phyloP scores from a whole-genome alignment of 2,329 filamentous ascomycete species.

The Fusarium heterosporum region DNA sequence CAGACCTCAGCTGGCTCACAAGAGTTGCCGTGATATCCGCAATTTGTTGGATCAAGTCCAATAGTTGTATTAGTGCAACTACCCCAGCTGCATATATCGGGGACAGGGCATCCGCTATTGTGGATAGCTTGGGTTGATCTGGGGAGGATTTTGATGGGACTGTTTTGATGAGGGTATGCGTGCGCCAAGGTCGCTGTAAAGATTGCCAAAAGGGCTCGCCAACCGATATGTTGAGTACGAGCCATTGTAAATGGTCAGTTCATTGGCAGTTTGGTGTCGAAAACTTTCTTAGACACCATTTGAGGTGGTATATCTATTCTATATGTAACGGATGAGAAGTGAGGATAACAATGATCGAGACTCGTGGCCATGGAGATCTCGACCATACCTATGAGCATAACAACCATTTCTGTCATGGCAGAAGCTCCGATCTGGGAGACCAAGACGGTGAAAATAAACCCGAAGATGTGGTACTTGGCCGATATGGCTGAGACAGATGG shows the following conservation, averaged over 20 bases:
- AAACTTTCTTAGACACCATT: background rate
- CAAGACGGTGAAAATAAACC: no score
- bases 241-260: constrained; percentile 10
- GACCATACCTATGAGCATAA: no score
- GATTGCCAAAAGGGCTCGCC: constrained; percentile 15
- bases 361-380: no score
- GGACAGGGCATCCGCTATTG: constrained; percentile 12
- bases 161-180: constrained; percentile 10
- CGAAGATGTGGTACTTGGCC: no score
- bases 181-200: constrained; percentile 2
- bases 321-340: background rate
- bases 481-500: no score
- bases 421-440: no score
- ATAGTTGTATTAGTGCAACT: constrained; percentile 35
- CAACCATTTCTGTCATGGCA: no score
- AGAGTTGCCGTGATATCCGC: constrained; percentile 17
- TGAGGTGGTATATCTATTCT: background rate
- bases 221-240: constrained; percentile 3
- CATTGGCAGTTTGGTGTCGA: background rate
- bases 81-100: constrained; percentile 24
- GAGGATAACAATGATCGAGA: background rate
- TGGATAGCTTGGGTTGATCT: constrained; percentile 5
- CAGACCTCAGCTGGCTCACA: constrained; percentile 31
- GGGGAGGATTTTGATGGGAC: background rate
- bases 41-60: constrained; percentile 27